Evolutionary conservation across 306 rosid species (phyloP), one percentile per base, ranked within the genome.

Genomic region (Malus fusca): DNA sequence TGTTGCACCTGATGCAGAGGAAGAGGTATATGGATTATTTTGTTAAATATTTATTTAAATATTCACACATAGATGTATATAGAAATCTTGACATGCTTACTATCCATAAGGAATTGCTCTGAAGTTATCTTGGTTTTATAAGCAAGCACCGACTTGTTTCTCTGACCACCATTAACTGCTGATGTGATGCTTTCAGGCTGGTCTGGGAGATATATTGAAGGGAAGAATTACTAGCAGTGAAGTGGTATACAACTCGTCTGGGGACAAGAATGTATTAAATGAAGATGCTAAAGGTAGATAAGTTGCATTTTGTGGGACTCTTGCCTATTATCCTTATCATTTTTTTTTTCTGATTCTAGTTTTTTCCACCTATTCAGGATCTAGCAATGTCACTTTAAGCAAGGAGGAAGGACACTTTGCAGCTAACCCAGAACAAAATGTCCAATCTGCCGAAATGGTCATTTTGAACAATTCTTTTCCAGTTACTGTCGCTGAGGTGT

Each of bases 1-100:
- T 88, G 66, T 79, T 75, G 89, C 95, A 72, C 95, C 95, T 61
- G 81, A 68, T 84, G 77, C 80, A 42, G 95, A 84, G 76, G 95
- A 87, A 84, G 85, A 90, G 95, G 95, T 90, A 81, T 67, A 83
- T 21, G 67, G 37, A 77, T 77, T 40, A 9, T 59, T 12, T 14
- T 44, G 30, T 69, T 21, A 30, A 31, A 5, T n/a, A 63, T 61
- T 2, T 44, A 26, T 43, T 74, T 23, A 15, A 42, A 48, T 60
- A 1, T 73, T 4, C 67, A 31, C 19, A 5, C 35, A 21, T n/a
- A 8, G 10, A 14, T n/a, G 7, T 46, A 6, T 22, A 22, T 63
- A 33, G 22, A 4, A 1, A 25, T 44, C 6, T 21, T 10, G 26
- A 35, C 28, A 37, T 5, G 25, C 56, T 37, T 15, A 3, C 25